Evolutionary conservation across 768 basidiomycete species (phyloP).

Genomic region (Candolleomyces efflorescens): DNA sequence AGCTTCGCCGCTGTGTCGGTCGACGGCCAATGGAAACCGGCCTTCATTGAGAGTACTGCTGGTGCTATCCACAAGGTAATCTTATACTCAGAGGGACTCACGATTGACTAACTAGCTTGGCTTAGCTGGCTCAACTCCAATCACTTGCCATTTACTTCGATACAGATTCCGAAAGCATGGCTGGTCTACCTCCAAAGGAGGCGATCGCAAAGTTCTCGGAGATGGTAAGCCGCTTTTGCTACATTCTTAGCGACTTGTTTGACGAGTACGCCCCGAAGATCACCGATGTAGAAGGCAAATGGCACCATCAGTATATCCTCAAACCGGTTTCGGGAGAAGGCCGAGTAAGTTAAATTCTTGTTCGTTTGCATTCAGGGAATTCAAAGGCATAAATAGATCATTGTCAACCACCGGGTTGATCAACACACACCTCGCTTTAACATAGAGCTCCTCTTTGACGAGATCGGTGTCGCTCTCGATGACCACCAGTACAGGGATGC

Average conservation of each 20-base stretch:
- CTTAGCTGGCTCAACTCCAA: conserved; percentile 76
- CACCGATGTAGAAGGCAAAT: conserved; percentile 42
- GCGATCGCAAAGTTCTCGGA: conserved; percentile 69
- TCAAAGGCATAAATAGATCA: conserved; percentile 43
- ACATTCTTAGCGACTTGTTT: not conserved
- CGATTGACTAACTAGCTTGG: not conserved
- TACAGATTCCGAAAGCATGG: conserved; percentile 82
- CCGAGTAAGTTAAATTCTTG: conserved; percentile 45
- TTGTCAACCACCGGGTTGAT: conserved; percentile 77
- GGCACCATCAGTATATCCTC: conserved; percentile 86
- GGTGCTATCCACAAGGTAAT: conserved; percentile 86
- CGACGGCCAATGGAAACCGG: conserved; percentile 80
- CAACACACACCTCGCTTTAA: conserved; percentile 80
- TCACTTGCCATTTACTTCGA: conserved; percentile 94
- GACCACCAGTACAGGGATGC: conserved; percentile 92
- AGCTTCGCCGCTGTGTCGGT: conserved; percentile 89
- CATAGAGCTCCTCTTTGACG: conserved; percentile 82
- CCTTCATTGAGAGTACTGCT: conserved; percentile 88
- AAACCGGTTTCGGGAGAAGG: conserved; percentile 96
- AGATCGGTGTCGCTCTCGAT: conserved; percentile 89
- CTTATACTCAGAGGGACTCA: not conserved
- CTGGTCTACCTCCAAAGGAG: conserved; percentile 59
- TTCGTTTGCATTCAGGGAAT: conserved; percentile 6
- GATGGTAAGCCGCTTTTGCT: conserved; percentile 47
- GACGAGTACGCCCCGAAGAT: conserved; percentile 26